phyloP scores from a whole-genome alignment of 257 asterid species.

The Salvia rosmarinus region DNA sequence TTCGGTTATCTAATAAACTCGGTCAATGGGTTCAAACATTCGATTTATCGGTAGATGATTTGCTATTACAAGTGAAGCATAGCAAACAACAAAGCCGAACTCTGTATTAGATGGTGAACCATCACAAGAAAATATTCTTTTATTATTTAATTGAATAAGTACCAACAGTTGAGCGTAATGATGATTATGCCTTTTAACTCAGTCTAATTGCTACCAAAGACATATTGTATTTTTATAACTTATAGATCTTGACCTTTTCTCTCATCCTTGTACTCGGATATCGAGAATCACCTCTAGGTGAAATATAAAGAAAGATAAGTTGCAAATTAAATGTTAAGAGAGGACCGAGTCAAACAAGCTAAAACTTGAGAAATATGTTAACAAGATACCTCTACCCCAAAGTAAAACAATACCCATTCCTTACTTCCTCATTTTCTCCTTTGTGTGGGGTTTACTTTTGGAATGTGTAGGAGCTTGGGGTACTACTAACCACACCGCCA shows the following conservation, averaged over 20 bases:
- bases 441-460: slow-evolving; percentile 6
- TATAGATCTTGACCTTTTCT: slow-evolving; percentile 61
- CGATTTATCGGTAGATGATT: not conserved
- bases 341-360: no score
- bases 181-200: slow-evolving; percentile 24
- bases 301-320: no score
- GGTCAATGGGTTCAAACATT: slow-evolving; percentile 9
- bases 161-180: slow-evolving; percentile 8
- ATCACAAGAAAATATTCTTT: not conserved
- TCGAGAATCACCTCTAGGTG: slow-evolving; percentile 64
- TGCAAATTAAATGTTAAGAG: no score
- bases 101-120: not conserved
- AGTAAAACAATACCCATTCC: slow-evolving; percentile 1
- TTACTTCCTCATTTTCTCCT: slow-evolving; percentile 7
- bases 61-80: not conserved
- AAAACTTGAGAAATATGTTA: slow-evolving; percentile 1
- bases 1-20: not conserved
- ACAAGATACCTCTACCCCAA: not conserved
- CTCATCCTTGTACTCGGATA: slow-evolving; percentile 81
- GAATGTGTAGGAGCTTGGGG: slow-evolving; percentile 24
- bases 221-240: not conserved
- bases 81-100: not conserved
- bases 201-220: not conserved
- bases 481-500: slow-evolving; percentile 84
- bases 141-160: not conserved